Conservation (phyloP, 2,329 filamentous ascomycete genomes). For the Sarocladium brachiariae region DNA sequence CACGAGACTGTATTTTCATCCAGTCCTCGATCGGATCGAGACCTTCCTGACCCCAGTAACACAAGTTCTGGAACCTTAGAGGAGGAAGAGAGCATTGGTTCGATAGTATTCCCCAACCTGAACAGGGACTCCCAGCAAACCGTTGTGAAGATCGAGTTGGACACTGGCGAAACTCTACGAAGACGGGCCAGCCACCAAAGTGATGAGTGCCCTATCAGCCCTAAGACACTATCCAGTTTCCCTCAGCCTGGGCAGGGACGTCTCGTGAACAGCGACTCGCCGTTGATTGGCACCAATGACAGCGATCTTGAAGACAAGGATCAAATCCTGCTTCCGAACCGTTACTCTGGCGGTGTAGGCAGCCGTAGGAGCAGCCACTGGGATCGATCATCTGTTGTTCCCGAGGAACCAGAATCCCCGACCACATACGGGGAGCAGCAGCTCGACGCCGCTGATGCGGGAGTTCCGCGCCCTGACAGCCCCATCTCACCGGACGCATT, state of each 20-base stretch:
- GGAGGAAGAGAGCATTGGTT: constrained; percentile 6
- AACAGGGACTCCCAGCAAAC: neutral
- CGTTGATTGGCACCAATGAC: neutral
- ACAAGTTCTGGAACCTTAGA: too few relatives aligned
- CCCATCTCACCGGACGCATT: constrained; percentile 29
- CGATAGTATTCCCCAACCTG: constrained; percentile 1
- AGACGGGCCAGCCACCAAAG: neutral
- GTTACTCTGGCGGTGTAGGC: neutral
- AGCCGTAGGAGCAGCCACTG: constrained; percentile 6
- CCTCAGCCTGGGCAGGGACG: neutral
- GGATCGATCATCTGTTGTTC: neutral
- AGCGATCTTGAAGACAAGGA: neutral
- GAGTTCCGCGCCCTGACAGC: constrained; percentile 34
- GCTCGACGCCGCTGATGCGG: constrained; percentile 13
- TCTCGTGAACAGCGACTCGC: neutral
- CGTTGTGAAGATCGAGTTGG: neutral
- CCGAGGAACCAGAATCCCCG: constrained; percentile 3
- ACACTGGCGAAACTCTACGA: neutral
- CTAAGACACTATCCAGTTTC: neutral
- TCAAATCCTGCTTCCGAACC: neutral
- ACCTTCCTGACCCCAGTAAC: too few relatives aligned
- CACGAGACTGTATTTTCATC: constrained; percentile 13
- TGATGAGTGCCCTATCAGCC: constrained; percentile 5
- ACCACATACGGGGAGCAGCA: neutral
- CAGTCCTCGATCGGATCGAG: neutral